Percentiles rank a stretch among this genome's conserved stretches.
Evolutionary conservation across 1,284 basidiomycete species (phyloP).

Genomic region (Rhodotorula sp.): DNA sequence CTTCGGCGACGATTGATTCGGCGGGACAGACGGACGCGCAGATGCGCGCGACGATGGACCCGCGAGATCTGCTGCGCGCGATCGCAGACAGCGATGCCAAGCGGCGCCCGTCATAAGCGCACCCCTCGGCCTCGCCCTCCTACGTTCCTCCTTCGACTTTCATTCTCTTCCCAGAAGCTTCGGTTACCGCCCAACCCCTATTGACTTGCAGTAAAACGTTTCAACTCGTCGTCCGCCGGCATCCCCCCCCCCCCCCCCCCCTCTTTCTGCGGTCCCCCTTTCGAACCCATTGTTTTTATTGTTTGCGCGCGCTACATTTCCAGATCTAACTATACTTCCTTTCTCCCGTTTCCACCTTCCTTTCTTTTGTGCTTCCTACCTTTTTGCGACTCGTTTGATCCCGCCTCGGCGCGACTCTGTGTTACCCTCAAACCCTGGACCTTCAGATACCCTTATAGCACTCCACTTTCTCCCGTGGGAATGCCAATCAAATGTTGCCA

Average conservation of each 20-base stretch:
- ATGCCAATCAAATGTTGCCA: neutral
- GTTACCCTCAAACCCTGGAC: too few species aligned
- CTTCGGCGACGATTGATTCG: neutral
- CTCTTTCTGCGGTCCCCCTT: too few species aligned
- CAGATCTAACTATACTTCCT: neutral
- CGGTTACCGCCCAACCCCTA: neutral
- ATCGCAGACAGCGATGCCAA: constrained; percentile 24
- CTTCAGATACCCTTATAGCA: neutral
- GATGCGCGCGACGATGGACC: constrained; percentile 4
- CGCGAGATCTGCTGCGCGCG: constrained; percentile 32
- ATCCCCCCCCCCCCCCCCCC: too few species aligned
- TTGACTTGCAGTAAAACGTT: neutral
- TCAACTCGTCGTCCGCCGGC: too few species aligned
- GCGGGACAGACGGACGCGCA: neutral
- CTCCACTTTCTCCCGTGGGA: too few species aligned
- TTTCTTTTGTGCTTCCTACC: neutral
- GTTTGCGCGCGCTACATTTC: too few species aligned
- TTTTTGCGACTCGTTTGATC: neutral
- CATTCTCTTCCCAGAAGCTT: neutral
- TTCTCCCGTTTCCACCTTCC: neutral
- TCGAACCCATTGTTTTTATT: too few species aligned
- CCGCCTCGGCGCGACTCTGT: neutral
- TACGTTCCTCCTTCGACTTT: neutral
- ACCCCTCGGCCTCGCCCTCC: neutral
- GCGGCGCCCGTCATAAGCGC: neutral